Evolutionary conservation across 2,329 filamentous ascomycete species (phyloP), one percentile per base, ranked within the genome.

Genomic region (Calonectria henricotiae): DNA sequence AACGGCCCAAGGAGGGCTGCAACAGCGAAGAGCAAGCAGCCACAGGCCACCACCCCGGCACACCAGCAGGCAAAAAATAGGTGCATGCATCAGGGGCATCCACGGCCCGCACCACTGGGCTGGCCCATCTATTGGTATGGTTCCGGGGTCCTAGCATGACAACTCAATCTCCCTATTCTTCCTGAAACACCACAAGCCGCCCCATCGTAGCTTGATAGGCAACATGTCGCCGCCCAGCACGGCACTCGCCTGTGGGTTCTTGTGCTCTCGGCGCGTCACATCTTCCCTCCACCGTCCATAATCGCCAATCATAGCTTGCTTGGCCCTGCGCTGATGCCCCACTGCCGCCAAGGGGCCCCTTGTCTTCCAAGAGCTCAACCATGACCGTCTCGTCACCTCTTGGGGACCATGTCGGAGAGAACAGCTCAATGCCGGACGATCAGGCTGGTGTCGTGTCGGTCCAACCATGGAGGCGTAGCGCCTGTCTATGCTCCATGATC

Each of bases 161-260:
- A 73, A 72, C 69, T 71, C 72, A 74, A 75, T 75, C 71, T 78
- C 69, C 62, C 49, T 55, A 55, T 55, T 49, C 17, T 49, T 62
- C 62, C 74, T 78, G 78, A 79, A 79, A 79, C 78, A 76, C 70
- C 63, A 65, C 72, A 70, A 73, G 66, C 71, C 69, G 74, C 74
- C 76, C 73, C 73, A 72, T 75, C 65, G 76, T 67, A 60, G 60
- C 62, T 71, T 67, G 54, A 68, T 62, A 65, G 67, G 70, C 70
- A 73, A 72, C 72, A 70, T 58, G 35, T 69, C 25, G 39, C 55
- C 65, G 32, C 61, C 67, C 60, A 71, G 54, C 64, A 68, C 67
- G 47, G 65, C 62, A 71, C 65, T 49, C 66, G 66, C 51, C 69
- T 63, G 61, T 65, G 65, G 69, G 51, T 69, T 70, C 63, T 72